Percentiles rank a stretch among this genome's conserved stretches.
Evolutionary conservation across 352 stramenopile genomes (phyloP).

Genomic region (Globisporangium sylvaticum): DNA sequence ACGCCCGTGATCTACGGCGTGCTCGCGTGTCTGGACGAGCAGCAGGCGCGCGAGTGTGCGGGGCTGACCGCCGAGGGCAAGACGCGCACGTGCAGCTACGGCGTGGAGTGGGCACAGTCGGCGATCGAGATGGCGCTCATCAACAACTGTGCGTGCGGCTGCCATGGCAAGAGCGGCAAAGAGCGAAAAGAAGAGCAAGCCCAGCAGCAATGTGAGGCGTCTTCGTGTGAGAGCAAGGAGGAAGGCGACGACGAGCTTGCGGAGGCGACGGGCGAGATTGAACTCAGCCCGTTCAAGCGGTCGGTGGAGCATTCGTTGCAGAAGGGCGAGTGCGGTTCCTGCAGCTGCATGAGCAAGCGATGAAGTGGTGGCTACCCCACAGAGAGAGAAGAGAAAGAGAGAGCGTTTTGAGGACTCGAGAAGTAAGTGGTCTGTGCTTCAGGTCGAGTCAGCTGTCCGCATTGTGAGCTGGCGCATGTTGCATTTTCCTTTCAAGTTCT

Average conservation of each 20-base stretch:
- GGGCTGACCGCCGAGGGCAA: constrained; percentile 10
- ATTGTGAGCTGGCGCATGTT: neutral
- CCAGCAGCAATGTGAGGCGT: neutral
- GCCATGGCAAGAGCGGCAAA: constrained; percentile 2
- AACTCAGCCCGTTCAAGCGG: neutral
- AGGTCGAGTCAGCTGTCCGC: too few species aligned
- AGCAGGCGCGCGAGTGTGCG: constrained; percentile 15
- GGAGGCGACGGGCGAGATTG: neutral
- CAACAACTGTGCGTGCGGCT: constrained; percentile 17
- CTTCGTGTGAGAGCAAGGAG: neutral
- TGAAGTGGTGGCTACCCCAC: neutral
- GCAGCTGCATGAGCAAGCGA: constrained; percentile 8
- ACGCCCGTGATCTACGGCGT: constrained; percentile 24
- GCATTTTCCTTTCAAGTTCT: neutral
- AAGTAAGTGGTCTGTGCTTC: neutral
- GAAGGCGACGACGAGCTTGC: neutral
- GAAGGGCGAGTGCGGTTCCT: constrained; percentile 9
- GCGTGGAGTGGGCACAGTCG: constrained; percentile 88
- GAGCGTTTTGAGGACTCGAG: neutral
- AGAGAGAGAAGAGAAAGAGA: neutral
- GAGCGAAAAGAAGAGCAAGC: neutral
- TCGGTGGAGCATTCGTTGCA: constrained; percentile 10
- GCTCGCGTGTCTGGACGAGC: constrained; percentile 14
- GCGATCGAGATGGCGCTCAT: constrained; percentile 90
- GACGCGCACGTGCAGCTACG: constrained; percentile 63